These are phyloP conservation scores for Mycena haematopus DNA, from an alignment of 768 basidiomycete genomes.

Conservation along the genomic window DNA sequence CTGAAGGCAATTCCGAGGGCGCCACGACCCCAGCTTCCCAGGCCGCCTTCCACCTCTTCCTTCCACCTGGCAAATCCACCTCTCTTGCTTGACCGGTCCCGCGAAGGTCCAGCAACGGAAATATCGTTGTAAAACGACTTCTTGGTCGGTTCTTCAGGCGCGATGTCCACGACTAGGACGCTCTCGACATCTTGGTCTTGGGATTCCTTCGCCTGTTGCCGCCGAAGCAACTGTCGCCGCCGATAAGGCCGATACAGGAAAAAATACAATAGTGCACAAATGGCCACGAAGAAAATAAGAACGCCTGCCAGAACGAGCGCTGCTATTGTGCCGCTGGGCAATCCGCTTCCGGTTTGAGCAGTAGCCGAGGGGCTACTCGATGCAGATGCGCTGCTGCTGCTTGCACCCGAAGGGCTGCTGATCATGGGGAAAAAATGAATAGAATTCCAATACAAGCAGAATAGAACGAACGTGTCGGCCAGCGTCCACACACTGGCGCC, in stretches of 20 bases:
- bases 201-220: slow-evolving; percentile 11
- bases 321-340: slow-evolving; percentile 65
- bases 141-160: slow-evolving; percentile 17
- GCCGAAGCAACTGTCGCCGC: slow-evolving; percentile 36
- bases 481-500: slow-evolving; percentile 53
- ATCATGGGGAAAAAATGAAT: neutral
- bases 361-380: slow-evolving; percentile 28
- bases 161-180: slow-evolving; percentile 26
- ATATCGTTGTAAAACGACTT: slow-evolving; percentile 18
- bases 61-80: slow-evolving; percentile 54
- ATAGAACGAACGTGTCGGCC: slow-evolving; percentile 28
- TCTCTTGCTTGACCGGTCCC: slow-evolving; percentile 38
- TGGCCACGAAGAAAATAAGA: slow-evolving; percentile 55
- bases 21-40: slow-evolving; percentile 37
- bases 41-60: slow-evolving; percentile 44
- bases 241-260: slow-evolving; percentile 55
- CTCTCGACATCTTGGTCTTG: slow-evolving; percentile 33
- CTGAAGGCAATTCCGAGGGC: slow-evolving; percentile 49
- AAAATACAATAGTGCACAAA: slow-evolving; percentile 49
- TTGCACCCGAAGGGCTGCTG: slow-evolving; percentile 10
- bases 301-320: slow-evolving; percentile 65
- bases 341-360: slow-evolving; percentile 30
- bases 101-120: slow-evolving; percentile 24
- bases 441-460: slow-evolving; percentile 29
- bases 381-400: slow-evolving; percentile 23